Base-by-base conservation (phyloP, 257 asterid species). In the Salvia splendens region DNA sequence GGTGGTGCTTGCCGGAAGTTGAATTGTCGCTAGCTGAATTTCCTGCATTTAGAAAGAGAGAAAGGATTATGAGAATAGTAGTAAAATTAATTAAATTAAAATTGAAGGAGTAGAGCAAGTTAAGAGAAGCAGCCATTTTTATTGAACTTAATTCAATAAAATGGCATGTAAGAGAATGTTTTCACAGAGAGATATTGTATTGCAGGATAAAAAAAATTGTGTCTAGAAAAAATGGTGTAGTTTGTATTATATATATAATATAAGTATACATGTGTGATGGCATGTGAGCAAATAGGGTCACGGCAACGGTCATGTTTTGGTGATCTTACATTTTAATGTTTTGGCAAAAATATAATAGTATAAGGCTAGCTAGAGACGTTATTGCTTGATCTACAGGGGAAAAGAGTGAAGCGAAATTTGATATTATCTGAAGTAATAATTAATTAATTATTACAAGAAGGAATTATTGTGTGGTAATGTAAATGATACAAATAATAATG, bases 281-380 rank as follows among this genome's bases (percentile, higher is more conserved):
- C 50, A 49, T 24, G 56, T 67, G 62, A 16, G 68, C 16, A 12
- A 2, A 32, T 24, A 24, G 74, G 32, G 65, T 17, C 57, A 16
- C n/a, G 47, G 80, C 64, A 87, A 87, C 95, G 95, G 95, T 85
- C 95, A 85, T 83, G 80, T 85, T 85, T 79, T 10, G 63, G 32
- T 52, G 55, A 6, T 62, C 45, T 50, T 58, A n/a, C 15, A 61
- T 35, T 60, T 35, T n/a, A 45, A 11, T 20, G 24, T 3, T 12
- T 61, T 53, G 54, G 38, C 43, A 20, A 35, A 12, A 60, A 57
- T 68, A 67, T 67, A 40, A n/a, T 48, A 8, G 0, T 5, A 32
- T 30, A 11, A 5, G 12, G 8, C n/a, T 15, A 4, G 61, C n/a
- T 60, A 33, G 12, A 32, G 58, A n/a, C 33, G 30, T 24, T 24